Evolutionary conservation across 2,329 filamentous ascomycete species (phyloP).

Genomic region (Colletotrichum navitas): DNA sequence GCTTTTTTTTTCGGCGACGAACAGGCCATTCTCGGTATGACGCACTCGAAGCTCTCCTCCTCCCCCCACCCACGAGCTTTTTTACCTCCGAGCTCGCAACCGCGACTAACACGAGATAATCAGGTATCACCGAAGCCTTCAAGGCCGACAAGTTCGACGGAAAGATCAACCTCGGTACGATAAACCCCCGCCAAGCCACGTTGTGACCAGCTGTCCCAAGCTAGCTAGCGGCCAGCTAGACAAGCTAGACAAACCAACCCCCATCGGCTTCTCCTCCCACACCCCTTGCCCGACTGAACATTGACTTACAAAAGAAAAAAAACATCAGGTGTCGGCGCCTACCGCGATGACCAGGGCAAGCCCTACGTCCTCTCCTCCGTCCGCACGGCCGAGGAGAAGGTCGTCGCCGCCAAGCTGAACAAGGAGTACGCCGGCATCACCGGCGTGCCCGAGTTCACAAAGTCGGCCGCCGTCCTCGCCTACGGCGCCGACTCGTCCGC

Average conservation of each 20-base stretch:
- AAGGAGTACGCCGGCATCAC: conserved; percentile 99
- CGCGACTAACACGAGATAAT: conserved; percentile 44
- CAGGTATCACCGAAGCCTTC: conserved; percentile 97
- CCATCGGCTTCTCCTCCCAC: conserved; percentile 11
- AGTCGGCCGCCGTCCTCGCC: conserved; percentile 89
- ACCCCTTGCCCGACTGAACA: not conserved
- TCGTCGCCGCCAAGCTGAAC: conserved; percentile 83
- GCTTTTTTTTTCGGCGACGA: conserved; percentile 32
- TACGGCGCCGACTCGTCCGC: conserved; percentile 86
- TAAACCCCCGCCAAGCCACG: conserved; percentile 10
- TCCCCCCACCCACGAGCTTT: not conserved
- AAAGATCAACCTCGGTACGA: conserved; percentile 96
- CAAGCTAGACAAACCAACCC: not conserved
- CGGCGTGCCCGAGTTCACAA: conserved; percentile 93
- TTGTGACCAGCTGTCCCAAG: conserved; percentile 25
- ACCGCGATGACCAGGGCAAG: conserved; percentile 98
- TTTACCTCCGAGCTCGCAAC: not conserved
- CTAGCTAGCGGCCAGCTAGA: not conserved
- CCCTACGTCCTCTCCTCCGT: conserved; percentile 98
- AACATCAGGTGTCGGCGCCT: conserved; percentile 86
- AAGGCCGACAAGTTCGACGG: conserved; percentile 93
- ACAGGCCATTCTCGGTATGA: conserved; percentile 82
- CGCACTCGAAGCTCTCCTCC: conserved; percentile 35
- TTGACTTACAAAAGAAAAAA: not conserved
- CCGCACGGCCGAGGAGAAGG: conserved; percentile 86